Percentiles rank a stretch among this genome's conserved stretches.
phyloP scores from a whole-genome alignment of 2,329 filamentous ascomycete genomes.

The Elsinoe perseae region DNA sequence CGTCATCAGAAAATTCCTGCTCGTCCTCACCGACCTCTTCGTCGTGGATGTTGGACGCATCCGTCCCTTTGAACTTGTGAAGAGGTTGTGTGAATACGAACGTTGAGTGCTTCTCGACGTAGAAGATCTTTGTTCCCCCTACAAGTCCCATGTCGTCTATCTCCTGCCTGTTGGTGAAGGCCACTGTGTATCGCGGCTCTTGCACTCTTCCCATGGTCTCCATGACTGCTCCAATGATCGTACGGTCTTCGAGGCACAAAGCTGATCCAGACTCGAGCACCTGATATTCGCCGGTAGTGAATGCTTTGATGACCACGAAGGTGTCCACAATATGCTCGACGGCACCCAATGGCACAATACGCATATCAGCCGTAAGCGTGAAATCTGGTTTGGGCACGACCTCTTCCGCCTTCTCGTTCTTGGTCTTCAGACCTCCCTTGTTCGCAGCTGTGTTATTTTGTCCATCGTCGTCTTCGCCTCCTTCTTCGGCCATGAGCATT shows the following conservation, averaged over 20 bases:
- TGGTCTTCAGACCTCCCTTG: conserved; percentile 58
- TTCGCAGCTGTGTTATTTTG: conserved; percentile 40
- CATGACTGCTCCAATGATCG: conserved; percentile 68
- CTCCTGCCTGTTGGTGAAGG: conserved; percentile 62
- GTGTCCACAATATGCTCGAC: conserved; percentile 74
- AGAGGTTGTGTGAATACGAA: conserved; percentile 83
- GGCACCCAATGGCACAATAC: conserved; percentile 65
- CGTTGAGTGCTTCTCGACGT: conserved; percentile 67
- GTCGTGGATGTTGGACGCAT: conserved; percentile 90
- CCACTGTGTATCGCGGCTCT: conserved; percentile 76
- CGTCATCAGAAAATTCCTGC: conserved; percentile 92
- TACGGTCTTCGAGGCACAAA: conserved; percentile 67
- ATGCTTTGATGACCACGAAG: conserved; percentile 69
- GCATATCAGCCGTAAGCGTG: conserved; percentile 66
- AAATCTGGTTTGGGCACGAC: conserved; percentile 61
- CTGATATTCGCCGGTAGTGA: conserved; percentile 69
- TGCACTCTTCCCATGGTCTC: conserved; percentile 82
- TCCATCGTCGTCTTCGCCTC: conserved; percentile 69
- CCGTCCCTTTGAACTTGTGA: conserved; percentile 73
- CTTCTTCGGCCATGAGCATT: conserved; percentile 76
- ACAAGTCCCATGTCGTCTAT: conserved; percentile 59
- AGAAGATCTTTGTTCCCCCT: conserved; percentile 67
- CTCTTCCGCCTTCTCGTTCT: conserved; percentile 62
- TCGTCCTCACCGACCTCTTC: conserved; percentile 83
- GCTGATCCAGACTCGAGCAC: conserved; percentile 80